These are phyloP conservation scores for Pseudocercospora cruenta DNA, from an alignment of 2,329 filamentous ascomycete genomes.

Conservation along the genomic window DNA sequence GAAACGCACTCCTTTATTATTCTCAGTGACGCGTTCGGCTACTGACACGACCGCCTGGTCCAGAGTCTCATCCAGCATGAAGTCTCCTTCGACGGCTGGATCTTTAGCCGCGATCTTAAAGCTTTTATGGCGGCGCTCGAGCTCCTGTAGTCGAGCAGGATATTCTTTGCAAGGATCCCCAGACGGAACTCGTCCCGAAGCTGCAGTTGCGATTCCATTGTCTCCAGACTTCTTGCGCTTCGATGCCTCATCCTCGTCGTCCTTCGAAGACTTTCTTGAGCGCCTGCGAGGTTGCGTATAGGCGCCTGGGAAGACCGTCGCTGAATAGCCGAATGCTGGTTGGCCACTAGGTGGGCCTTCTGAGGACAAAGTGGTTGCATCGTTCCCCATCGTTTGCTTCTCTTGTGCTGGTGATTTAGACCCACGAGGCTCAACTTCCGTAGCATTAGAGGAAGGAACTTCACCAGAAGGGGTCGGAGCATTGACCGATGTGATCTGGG, in stretches of 20 bases:
- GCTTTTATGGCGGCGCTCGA: background rate
- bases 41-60: constrained; percentile 8
- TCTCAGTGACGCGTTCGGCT: constrained; percentile 5
- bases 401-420: background rate
- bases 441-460: background rate
- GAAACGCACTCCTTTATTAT: background rate
- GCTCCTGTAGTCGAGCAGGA: background rate
- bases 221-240: background rate
- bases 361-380: background rate
- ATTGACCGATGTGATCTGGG: background rate
- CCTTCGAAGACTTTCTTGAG: background rate
- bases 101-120: background rate
- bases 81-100: background rate
- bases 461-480: background rate
- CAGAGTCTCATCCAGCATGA: background rate
- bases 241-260: background rate
- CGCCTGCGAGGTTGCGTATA: background rate
- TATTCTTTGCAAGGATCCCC: background rate
- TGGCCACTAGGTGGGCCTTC: background rate
- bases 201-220: background rate
- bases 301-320: background rate
- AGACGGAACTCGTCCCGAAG: background rate
- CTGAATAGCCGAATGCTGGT: background rate
- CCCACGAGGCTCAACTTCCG: background rate
- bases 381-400: background rate